Conservation (phyloP, 208 protist genomes). For the Tritrichomonas musculus region DNA sequence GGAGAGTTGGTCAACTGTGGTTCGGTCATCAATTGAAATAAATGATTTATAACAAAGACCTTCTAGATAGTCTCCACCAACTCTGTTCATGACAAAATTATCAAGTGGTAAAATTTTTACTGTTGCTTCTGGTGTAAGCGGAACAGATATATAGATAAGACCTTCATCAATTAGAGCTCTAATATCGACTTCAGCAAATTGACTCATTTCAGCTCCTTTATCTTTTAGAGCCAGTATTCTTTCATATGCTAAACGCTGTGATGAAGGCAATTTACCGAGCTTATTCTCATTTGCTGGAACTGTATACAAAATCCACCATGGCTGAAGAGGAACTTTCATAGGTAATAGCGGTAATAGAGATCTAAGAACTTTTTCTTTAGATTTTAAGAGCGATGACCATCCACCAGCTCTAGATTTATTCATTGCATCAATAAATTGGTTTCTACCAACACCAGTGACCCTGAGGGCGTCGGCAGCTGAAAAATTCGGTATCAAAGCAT, state of each 20-base stretch:
- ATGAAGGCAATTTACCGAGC: neutral
- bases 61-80: constrained; percentile 14
- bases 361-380: neutral
- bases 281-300: neutral
- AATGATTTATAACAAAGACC: constrained; percentile 31
- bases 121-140: neutral
- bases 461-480: neutral
- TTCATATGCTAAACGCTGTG: neutral
- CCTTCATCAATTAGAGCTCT: neutral
- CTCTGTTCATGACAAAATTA: constrained; percentile 20
- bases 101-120: neutral
- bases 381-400: neutral
- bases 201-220: neutral
- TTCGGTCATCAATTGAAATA: constrained; percentile 27
- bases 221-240: neutral
- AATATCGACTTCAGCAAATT: neutral
- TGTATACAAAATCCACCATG: neutral
- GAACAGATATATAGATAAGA: constrained; percentile 25
- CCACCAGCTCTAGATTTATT: constrained; percentile 14
- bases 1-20: constrained; percentile 16
- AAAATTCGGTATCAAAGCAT: neutral
- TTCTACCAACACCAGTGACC: constrained; percentile 13
- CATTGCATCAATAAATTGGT: constrained; percentile 32
- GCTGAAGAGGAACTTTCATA: neutral
- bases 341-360: neutral